Conservation (phyloP, 371 early-diverging fungal genomes). For the Mucor sp. region DNA sequence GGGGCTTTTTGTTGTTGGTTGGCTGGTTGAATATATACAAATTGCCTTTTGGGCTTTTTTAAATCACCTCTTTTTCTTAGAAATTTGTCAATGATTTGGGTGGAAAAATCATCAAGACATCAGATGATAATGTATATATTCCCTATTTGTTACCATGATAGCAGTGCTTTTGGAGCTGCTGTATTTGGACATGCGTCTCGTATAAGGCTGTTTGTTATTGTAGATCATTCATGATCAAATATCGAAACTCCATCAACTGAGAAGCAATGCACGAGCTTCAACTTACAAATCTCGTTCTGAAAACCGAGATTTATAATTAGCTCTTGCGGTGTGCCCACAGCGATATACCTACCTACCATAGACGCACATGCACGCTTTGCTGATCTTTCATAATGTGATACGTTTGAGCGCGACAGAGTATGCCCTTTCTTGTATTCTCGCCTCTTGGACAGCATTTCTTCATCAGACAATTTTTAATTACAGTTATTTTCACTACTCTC, state of each 20-base stretch:
- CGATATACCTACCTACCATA: no score
- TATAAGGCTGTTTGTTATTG: background rate
- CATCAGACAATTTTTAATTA: no score
- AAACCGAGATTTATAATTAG: background rate
- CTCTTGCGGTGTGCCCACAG: no score
- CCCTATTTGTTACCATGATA: background rate
- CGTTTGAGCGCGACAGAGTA: no score
- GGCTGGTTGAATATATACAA: background rate
- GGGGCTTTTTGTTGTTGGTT: background rate
- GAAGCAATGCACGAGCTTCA: background rate
- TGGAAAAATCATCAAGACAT: background rate
- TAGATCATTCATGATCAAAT: background rate
- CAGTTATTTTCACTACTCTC: no score
- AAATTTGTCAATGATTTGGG: background rate
- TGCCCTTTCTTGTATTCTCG: no score
- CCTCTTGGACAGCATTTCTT: no score
- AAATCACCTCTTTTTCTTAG: constrained; percentile 1
- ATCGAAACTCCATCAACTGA: background rate
- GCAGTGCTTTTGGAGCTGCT: background rate
- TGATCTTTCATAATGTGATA: no score
- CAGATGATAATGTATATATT: background rate
- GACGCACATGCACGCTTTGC: no score
- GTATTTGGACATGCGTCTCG: background rate
- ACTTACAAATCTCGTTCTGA: background rate
- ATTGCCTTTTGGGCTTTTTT: background rate